These are phyloP conservation scores for Trichosporon sp. DNA, from an alignment of 1,284 basidiomycete species.

Conservation along the genomic window DNA sequence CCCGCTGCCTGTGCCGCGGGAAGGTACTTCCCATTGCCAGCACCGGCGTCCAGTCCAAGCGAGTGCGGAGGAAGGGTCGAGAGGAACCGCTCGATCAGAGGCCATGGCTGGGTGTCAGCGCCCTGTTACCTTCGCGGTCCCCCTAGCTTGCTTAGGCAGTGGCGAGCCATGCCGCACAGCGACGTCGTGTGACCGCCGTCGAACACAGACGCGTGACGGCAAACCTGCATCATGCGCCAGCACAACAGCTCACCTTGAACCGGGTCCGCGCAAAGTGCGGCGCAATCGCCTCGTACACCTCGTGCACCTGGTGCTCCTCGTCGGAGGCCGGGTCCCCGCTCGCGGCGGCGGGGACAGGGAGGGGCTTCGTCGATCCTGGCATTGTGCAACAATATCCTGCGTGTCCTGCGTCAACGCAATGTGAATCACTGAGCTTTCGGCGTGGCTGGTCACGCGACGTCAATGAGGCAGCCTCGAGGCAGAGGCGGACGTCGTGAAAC, in stretches of 20 bases:
- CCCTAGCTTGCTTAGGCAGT: no score
- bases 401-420: not conserved
- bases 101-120: conserved; percentile 76
- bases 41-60: conserved; percentile 89
- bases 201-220: not conserved
- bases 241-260: conserved; percentile 68
- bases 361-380: conserved; percentile 22
- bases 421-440: not conserved
- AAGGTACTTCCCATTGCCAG: conserved; percentile 97
- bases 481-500: not conserved
- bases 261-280: conserved; percentile 87
- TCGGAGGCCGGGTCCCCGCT: conserved; percentile 24
- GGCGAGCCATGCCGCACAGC: no score
- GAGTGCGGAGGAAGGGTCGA: conserved; percentile 67
- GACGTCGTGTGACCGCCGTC: no score
- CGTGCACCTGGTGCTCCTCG: conserved; percentile 59
- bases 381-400: not conserved
- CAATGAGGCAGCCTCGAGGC: not conserved
- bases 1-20: conserved; percentile 55
- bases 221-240: not conserved
- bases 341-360: conserved; percentile 23
- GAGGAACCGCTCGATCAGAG: conserved; percentile 79
- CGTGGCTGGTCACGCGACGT: not conserved
- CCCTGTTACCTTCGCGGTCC: no score
- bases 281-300: conserved; percentile 85